Base-by-base conservation (phyloP, 495 filamentous ascomycete genomes). In the Trichodelitschia bisporula region DNA sequence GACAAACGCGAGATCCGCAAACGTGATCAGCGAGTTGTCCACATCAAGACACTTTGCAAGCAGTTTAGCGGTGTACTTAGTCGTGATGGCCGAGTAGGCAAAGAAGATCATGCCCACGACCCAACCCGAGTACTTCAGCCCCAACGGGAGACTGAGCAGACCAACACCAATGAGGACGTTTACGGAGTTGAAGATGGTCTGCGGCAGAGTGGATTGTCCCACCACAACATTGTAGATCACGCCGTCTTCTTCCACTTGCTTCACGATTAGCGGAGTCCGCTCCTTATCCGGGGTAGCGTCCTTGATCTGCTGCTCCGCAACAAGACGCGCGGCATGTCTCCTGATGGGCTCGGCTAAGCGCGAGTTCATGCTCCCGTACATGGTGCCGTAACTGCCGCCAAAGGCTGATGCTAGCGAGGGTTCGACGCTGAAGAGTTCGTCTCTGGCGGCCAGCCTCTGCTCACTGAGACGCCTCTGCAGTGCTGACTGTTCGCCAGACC, bases 141-240 rank as follows among this genome's bases (percentile, higher is more conserved):
- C 86, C 44, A 97, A 61, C 8, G 86, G 89, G 33, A 97, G 57
- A 53, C 75, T 83, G 28, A 97, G 52, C 13, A 97, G 49, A 0
- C 86, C 86, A 27, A 97, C 69, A 12, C 86, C 86, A 36, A 97
- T 83, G 24, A 97, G 53, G 20, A 91, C 78, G 44, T 97, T 97
- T 31, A 89, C 80, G 11, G 78, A 86, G 47, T 97, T 97, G 54
- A 97, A 91, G 36, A 93, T 61, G 0, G 86, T 95, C 54, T 97
- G 86, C 2, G 84, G 82, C 18, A 93, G 54, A 2, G 86, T 97
- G 6, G 77, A 89, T 56, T 84, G 80, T 20, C 86, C 86, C 35
- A 86, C 65, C 4, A 95, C 68, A 16, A 83, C 61, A 42, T 75
- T 59, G 17, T 89, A 66, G 12, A 80, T 57, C 35, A 74, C 77